These are phyloP conservation scores for Fusarium sp. DNA, from an alignment of 2,329 filamentous ascomycete genomes.

Conservation along the genomic window DNA sequence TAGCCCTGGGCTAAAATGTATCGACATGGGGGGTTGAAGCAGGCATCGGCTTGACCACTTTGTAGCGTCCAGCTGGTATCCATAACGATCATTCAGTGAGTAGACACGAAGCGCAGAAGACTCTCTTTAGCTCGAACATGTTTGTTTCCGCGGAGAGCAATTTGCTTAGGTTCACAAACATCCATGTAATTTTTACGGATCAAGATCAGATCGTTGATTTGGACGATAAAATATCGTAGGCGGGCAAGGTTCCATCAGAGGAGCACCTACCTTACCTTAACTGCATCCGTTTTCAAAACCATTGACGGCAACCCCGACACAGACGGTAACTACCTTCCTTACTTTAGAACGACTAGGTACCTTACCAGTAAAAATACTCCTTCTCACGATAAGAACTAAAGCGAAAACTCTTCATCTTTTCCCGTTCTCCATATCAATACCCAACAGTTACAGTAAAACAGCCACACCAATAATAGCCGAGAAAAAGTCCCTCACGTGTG, in stretches of 20 bases:
- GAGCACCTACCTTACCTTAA: slow-evolving; percentile 27
- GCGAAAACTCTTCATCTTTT: slow-evolving; percentile 16
- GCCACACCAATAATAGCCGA: slow-evolving; percentile 11
- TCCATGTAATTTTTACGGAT: background rate
- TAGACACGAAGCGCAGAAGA: background rate
- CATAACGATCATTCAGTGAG: background rate
- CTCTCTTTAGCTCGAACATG: no score
- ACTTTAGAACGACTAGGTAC: background rate
- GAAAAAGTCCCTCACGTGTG: slow-evolving; percentile 24
- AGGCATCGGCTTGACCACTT: slow-evolving; percentile 11
- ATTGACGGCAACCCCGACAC: slow-evolving; percentile 37
- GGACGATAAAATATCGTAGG: background rate
- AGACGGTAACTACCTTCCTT: slow-evolving; percentile 14
- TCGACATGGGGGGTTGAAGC: slow-evolving; percentile 28
- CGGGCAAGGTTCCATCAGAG: slow-evolving; percentile 22
- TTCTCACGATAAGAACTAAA: slow-evolving; percentile 12
- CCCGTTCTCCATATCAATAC: background rate
- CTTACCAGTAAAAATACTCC: background rate
- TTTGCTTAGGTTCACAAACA: background rate
- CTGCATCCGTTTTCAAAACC: slow-evolving; percentile 18
- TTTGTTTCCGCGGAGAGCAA: background rate
- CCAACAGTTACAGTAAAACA: slow-evolving; percentile 1
- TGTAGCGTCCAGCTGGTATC: background rate
- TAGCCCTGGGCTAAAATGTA: slow-evolving; percentile 33
- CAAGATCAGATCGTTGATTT: slow-evolving; percentile 3